Percentiles rank a stretch among this genome's conserved stretches.
phyloP scores from a whole-genome alignment of 208 protist species.

The Leishmania tropica region DNA sequence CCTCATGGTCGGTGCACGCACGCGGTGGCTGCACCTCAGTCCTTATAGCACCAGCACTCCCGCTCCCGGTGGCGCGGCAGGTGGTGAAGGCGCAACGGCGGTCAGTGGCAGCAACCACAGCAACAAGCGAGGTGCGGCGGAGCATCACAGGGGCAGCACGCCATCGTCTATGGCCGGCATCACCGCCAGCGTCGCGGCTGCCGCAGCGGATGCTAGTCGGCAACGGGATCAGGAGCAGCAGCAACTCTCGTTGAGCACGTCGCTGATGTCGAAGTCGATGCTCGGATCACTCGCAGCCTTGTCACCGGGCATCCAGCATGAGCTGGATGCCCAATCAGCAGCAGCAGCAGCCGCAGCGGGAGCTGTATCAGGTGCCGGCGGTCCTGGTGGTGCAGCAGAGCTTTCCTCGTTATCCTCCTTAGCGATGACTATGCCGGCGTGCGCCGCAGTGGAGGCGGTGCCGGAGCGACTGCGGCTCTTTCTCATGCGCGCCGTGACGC shows the following conservation, averaged over 20 bases:
- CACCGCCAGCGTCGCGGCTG: slow-evolving; percentile 20
- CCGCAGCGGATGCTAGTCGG: slow-evolving; percentile 4
- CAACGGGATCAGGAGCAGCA: slow-evolving; percentile 22
- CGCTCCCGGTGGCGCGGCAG: not conserved
- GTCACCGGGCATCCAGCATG: not conserved
- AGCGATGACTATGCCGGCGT: not conserved
- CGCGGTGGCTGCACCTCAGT: slow-evolving; percentile 33
- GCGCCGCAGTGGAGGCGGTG: slow-evolving; percentile 4
- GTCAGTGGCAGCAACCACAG: not conserved
- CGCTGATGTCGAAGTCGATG: not conserved
- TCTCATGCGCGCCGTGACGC: slow-evolving; percentile 27
- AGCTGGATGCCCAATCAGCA: not conserved
- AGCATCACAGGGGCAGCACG: not conserved
- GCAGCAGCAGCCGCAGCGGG: not conserved
- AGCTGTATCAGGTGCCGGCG: not conserved
- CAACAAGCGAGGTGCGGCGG: not conserved
- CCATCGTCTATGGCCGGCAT: slow-evolving; percentile 30
- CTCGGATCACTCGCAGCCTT: not conserved
- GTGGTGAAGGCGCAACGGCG: not conserved
- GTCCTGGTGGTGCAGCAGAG: not conserved
- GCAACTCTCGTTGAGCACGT: not conserved
- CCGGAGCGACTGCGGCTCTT: slow-evolving; percentile 31
- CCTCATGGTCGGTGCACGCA: slow-evolving; percentile 29
- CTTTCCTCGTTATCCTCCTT: not conserved
- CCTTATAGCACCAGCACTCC: not conserved